Evolutionary conservation across 2,329 filamentous ascomycete species (phyloP).

Genomic region (Elsinoe fawcettii): DNA sequence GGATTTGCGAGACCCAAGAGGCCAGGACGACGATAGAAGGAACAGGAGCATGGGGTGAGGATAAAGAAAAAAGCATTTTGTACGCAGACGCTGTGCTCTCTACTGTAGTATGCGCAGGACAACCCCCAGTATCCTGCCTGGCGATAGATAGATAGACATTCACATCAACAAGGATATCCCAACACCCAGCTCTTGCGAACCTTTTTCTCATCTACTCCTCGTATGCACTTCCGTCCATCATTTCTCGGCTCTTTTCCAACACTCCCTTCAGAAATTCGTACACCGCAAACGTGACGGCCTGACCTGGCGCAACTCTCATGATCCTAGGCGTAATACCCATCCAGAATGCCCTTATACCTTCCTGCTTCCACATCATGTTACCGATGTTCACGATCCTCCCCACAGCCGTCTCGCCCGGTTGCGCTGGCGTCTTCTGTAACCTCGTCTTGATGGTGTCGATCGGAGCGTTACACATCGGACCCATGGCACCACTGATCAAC

Average conservation of each 20-base stretch:
- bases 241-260: conserved; percentile 41
- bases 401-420: conserved; percentile 68
- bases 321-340: conserved; percentile 97
- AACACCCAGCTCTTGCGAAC: neutral
- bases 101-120: conserved; percentile 9
- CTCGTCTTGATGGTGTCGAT: conserved; percentile 99
- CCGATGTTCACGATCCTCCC: conserved; percentile 72
- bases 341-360: conserved; percentile 92
- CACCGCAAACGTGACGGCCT: conserved; percentile 65
- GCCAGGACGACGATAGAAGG: conserved; percentile 51
- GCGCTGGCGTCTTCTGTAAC: conserved; percentile 79
- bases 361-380: conserved; percentile 59
- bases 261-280: conserved; percentile 46
- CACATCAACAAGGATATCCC: neutral
- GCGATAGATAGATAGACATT: conserved; percentile 9
- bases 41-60: neutral
- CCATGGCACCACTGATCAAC: conserved; percentile 86
- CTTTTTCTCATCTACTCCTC: conserved; percentile 36
- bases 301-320: conserved; percentile 93
- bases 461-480: conserved; percentile 89
- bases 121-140: conserved; percentile 4
- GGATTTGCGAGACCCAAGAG: conserved; percentile 72
- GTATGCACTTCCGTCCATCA: conserved; percentile 40
- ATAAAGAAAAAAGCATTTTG: conserved; percentile 10
- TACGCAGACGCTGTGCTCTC: conserved; percentile 9